These are phyloP conservation scores for Leptodermis oblonga DNA, from an alignment of 257 asterid species.

Conservation along the genomic window DNA sequence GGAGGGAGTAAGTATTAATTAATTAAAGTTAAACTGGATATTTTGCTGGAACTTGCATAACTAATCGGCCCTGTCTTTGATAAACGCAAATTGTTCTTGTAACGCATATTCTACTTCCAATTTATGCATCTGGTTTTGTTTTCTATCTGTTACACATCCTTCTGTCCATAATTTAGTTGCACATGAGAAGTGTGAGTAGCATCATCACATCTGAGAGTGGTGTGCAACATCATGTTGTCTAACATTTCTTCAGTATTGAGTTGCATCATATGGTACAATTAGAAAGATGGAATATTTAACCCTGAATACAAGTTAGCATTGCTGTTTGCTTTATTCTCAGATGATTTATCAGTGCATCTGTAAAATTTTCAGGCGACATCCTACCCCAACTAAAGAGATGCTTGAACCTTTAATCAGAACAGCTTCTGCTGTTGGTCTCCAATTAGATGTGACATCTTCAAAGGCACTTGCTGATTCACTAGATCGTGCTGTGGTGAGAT, in stretches of 20 bases:
- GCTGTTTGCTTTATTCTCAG: not conserved
- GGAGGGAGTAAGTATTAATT: not conserved
- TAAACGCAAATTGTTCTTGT: not conserved
- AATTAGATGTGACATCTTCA: conserved; percentile 85
- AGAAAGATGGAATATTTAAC: not conserved
- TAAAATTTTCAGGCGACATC: conserved; percentile 79
- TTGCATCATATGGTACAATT: not conserved
- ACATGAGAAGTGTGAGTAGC: not conserved
- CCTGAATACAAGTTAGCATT: not conserved
- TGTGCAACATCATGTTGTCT: not conserved
- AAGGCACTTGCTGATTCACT: conserved; percentile 98
- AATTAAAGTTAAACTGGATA: not conserved
- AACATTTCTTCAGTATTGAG: not conserved
- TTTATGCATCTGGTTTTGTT: not conserved
- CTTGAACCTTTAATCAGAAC: conserved; percentile 90
- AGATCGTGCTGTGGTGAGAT: conserved; percentile 87
- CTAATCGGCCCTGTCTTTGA: not conserved
- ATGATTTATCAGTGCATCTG: not conserved
- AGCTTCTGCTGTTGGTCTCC: conserved; percentile 85
- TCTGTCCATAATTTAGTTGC: not conserved
- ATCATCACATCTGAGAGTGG: not conserved
- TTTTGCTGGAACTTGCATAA: not conserved
- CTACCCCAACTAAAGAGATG: conserved; percentile 95
- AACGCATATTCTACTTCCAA: not conserved
- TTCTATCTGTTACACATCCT: not conserved